These are phyloP conservation scores for Fraxinus quadrangulata DNA, from an alignment of 257 asterid genomes.

Conservation along the genomic window DNA sequence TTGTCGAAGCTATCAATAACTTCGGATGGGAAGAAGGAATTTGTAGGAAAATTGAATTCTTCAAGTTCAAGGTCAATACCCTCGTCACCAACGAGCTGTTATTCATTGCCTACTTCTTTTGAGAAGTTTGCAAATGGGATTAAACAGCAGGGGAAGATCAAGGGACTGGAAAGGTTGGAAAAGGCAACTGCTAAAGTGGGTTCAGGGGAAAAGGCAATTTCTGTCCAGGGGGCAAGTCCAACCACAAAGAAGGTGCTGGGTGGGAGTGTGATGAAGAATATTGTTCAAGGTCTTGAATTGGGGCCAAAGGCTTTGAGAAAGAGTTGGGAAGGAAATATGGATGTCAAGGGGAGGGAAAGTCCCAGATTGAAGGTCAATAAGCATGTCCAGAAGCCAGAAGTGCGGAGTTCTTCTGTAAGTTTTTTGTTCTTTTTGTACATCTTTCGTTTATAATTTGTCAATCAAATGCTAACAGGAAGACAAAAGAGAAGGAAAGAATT, in stretches of 20 bases:
- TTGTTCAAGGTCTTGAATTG: constrained; percentile 67
- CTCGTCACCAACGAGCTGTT: constrained; percentile 89
- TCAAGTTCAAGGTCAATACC: constrained; percentile 86
- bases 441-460: constrained; percentile 4
- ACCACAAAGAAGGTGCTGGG: constrained; percentile 45
- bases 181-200: constrained; percentile 51
- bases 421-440: neutral
- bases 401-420: constrained; percentile 74
- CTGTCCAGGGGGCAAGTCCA: constrained; percentile 48
- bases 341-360: constrained; percentile 72
- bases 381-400: constrained; percentile 63
- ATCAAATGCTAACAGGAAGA: constrained; percentile 11
- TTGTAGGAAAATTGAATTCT: constrained; percentile 53
- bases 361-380: constrained; percentile 67
- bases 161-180: constrained; percentile 73
- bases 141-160: constrained; percentile 74
- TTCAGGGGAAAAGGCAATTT: constrained; percentile 52
- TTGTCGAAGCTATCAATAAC: constrained; percentile 57
- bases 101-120: constrained; percentile 86
- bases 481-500: neutral
- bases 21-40: constrained; percentile 66
- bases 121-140: constrained; percentile 84
- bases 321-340: constrained; percentile 98
- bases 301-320: constrained; percentile 92
- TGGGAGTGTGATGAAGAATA: constrained; percentile 62